These are phyloP conservation scores for Xylaria digitata DNA, from an alignment of 2,329 filamentous ascomycete genomes.

Conservation along the genomic window DNA sequence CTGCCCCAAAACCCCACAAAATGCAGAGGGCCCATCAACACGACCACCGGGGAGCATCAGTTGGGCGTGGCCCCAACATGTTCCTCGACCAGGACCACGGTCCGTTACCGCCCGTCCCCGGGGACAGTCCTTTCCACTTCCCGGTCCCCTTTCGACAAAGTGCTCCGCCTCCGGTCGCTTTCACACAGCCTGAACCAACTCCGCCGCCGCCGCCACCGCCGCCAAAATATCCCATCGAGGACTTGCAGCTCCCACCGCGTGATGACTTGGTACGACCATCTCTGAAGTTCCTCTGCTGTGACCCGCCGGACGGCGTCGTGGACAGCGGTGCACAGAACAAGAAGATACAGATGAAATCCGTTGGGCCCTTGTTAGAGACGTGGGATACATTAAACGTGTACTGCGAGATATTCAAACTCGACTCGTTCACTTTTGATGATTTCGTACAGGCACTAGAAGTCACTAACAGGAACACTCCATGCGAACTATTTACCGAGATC, in stretches of 20 bases:
- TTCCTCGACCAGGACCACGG: constrained; percentile 54
- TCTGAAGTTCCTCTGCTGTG: constrained; percentile 79
- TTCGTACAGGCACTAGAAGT: constrained; percentile 89
- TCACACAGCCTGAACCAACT: constrained; percentile 61
- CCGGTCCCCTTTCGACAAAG: constrained; percentile 58
- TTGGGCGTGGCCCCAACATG: constrained; percentile 54
- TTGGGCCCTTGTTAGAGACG: constrained; percentile 87
- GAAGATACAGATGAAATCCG: constrained; percentile 81
- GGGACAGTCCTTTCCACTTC: constrained; percentile 61
- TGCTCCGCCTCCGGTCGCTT: constrained; percentile 58
- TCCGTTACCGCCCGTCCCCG: constrained; percentile 55
- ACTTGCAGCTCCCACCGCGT: constrained; percentile 81
- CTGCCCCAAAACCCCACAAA: constrained; percentile 77
- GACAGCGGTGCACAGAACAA: constrained; percentile 61
- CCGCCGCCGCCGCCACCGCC: constrained; percentile 71
- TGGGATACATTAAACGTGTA: constrained; percentile 99
- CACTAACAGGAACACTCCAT: constrained; percentile 76
- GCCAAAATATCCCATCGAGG: constrained; percentile 95
- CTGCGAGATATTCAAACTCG: constrained; percentile 90
- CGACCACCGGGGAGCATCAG: constrained; percentile 52
- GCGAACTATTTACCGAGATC: constrained; percentile 88
- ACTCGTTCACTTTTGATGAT: constrained; percentile 98
- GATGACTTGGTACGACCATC: constrained; percentile 75
- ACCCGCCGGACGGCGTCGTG: constrained; percentile 65
- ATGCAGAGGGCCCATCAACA: constrained; percentile 62